A percentile compares a stretch with the other conserved stretches of the same genome.
Evolutionary conservation across 2,329 filamentous ascomycete species (phyloP).

Genomic region (Pyrenophora seminiperda): DNA sequence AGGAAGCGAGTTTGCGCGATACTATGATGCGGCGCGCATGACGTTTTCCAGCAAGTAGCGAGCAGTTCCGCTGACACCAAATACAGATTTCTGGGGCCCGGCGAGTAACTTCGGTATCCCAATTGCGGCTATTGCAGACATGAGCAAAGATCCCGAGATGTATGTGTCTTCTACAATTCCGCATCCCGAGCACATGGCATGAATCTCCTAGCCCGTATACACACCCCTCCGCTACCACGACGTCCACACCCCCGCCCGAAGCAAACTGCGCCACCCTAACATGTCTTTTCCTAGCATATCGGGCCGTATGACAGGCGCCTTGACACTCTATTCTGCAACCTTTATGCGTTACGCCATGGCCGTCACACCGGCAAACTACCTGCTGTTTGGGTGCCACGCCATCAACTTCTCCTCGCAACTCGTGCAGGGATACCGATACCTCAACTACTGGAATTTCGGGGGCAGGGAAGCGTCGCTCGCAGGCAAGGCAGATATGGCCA

Average conservation of each 20-base stretch:
- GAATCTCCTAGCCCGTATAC: slow-evolving; percentile 14
- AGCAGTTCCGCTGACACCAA: slow-evolving; percentile 9
- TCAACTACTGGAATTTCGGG: slow-evolving; percentile 63
- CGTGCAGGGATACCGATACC: slow-evolving; percentile 66
- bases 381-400: slow-evolving; percentile 70
- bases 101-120: slow-evolving; percentile 61
- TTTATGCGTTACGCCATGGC: slow-evolving; percentile 72
- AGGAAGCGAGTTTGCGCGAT: not conserved
- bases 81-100: slow-evolving; percentile 58
- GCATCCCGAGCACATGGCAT: slow-evolving; percentile 34
- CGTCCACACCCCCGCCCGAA: not conserved
- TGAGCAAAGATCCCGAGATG: slow-evolving; percentile 60
- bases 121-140: slow-evolving; percentile 60
- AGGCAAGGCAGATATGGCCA: slow-evolving; percentile 40
- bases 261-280: slow-evolving; percentile 6
- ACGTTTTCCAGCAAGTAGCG: not conserved
- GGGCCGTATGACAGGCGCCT: slow-evolving; percentile 66
- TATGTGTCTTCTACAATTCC: slow-evolving; percentile 33
- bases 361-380: slow-evolving; percentile 67
- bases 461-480: slow-evolving; percentile 50
- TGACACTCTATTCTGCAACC: slow-evolving; percentile 64
- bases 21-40: too few relatives aligned
- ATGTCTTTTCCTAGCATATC: slow-evolving; percentile 61
- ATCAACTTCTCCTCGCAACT: slow-evolving; percentile 67
- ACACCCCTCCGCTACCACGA: not conserved